Conservation (phyloP, 108 stramenopile species). For the Stephanodiscus triporus region DNA sequence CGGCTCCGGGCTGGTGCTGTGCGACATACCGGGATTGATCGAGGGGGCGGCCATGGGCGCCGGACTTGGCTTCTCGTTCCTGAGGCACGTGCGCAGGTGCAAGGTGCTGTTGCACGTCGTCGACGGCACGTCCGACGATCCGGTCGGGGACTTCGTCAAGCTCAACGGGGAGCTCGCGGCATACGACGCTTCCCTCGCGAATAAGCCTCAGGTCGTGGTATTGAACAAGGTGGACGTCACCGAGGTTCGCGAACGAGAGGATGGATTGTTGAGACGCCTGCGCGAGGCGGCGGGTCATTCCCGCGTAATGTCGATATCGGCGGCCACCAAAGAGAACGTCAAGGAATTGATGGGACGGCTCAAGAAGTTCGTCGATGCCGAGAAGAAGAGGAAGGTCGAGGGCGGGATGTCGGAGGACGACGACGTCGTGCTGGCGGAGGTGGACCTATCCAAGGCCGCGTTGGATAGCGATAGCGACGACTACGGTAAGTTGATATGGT, state of each 20-base stretch:
- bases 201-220: constrained; percentile 95
- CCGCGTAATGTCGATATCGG: constrained; percentile 87
- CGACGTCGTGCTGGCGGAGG: constrained; percentile 76
- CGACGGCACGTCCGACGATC: constrained; percentile 93
- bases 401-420: constrained; percentile 67
- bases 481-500: constrained; percentile 58
- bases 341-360: constrained; percentile 91
- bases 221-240: constrained; percentile 93
- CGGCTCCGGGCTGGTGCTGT: constrained; percentile 85
- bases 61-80: constrained; percentile 90
- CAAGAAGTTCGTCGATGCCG: constrained; percentile 85
- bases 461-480: constrained; percentile 86
- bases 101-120: constrained; percentile 94
- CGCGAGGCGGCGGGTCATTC: constrained; percentile 81
- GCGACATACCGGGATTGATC: constrained; percentile 95
- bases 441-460: constrained; percentile 78
- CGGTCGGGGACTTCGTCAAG: constrained; percentile 89
- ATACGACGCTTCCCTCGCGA: constrained; percentile 84
- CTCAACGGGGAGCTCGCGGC: constrained; percentile 91
- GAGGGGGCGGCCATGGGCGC: constrained; percentile 86
- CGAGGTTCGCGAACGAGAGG: constrained; percentile 80
- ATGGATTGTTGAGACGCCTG: constrained; percentile 69
- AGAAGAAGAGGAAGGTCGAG: constrained; percentile 69
- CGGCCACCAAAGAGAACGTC: constrained; percentile 83
- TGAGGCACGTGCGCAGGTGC: constrained; percentile 92